Conservation (phyloP, 805 yeast genomes). For the Pichia scutulata region DNA sequence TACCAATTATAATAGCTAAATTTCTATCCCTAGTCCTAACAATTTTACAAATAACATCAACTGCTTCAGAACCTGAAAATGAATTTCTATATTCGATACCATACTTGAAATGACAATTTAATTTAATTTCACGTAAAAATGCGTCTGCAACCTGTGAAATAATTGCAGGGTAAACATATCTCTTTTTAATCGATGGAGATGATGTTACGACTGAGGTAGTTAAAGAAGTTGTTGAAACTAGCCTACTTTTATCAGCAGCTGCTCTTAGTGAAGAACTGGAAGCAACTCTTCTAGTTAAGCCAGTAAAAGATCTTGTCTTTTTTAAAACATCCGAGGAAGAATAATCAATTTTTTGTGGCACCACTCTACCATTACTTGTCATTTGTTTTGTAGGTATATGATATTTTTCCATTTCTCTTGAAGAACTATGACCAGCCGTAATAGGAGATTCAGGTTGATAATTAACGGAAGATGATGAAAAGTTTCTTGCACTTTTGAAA, state of each 20-base stretch:
- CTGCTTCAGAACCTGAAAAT: slow-evolving; percentile 90
- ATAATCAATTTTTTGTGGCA: slow-evolving; percentile 40
- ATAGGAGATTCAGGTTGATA: slow-evolving; percentile 5
- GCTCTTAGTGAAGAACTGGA: slow-evolving; percentile 26
- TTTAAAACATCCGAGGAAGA: slow-evolving; percentile 15
- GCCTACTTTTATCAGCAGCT: slow-evolving; percentile 25
- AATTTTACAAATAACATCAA: slow-evolving; percentile 78
- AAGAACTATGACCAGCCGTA: slow-evolving; percentile 7
- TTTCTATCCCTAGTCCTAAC: slow-evolving; percentile 88
- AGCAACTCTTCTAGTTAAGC: slow-evolving; percentile 33
- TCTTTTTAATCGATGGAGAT: slow-evolving; percentile 26
- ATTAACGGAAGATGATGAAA: slow-evolving; percentile 17
- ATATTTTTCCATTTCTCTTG: slow-evolving; percentile 27
- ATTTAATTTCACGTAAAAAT: slow-evolving; percentile 59
- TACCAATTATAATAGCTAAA: slow-evolving; percentile 78
- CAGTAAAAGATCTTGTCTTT: slow-evolving; percentile 40
- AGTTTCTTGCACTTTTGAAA: slow-evolving; percentile 24
- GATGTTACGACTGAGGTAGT: slow-evolving; percentile 39
- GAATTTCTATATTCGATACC: slow-evolving; percentile 89
- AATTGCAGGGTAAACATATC: slow-evolving; percentile 77
- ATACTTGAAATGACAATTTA: slow-evolving; percentile 79
- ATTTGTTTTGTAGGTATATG: slow-evolving; percentile 29
- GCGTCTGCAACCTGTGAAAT: slow-evolving; percentile 76
- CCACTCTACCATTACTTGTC: slow-evolving; percentile 36
- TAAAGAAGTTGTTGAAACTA: slow-evolving; percentile 20